Evolutionary conservation across 208 protist species (phyloP), one percentile per base, ranked within the genome.

Genomic region (Borovskyia barvae): DNA sequence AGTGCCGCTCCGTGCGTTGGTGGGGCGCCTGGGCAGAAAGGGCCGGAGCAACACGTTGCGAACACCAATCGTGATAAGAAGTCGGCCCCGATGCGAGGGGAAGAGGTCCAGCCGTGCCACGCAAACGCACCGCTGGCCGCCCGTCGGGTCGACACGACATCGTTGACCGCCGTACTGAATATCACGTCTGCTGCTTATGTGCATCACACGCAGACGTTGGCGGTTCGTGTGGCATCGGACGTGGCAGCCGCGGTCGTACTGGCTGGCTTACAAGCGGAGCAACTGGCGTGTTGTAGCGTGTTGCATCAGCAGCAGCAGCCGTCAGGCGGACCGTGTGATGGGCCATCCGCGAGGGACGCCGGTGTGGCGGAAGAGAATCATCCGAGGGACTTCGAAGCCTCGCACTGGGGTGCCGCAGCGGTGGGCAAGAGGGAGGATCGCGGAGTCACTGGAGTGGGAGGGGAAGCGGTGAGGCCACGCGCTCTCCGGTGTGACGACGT

Each of bases 121-220:
- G 33, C 52, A 32, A 32, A 20, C 30, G 33, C 28, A 8, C 15
- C 9, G 14, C 7, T 12, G 7, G 47, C 22, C 17, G 25, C 5
- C 5, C 4, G 1, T 1, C 25, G 20, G 19, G 15, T 36, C 24
- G 15, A n/a, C 15, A 36, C 26, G 12, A 33, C 24, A 17, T 22
- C 17, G 5, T 33, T 71, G 7, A 40, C 39, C 6, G 30, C 48
- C 9, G 40, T 39, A 6, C 17, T 77, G 14, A 49, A 60, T 48
- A 36, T 75, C 5, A 67, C 50, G 8, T 72, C 67, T 5, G 40
- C 51, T 17, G n/a, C 30, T 42, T 80, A 80, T 52, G 12, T 68
- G 32, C 33, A 8, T 3, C 33, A 66, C 33, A 33, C 56, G 47
- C 60, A 64, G 63, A 22, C 40, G 28, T 35, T 59, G 28, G 61